Evolutionary conservation across 768 basidiomycete genomes (phyloP).

Genomic region (Grammothele lineata): DNA sequence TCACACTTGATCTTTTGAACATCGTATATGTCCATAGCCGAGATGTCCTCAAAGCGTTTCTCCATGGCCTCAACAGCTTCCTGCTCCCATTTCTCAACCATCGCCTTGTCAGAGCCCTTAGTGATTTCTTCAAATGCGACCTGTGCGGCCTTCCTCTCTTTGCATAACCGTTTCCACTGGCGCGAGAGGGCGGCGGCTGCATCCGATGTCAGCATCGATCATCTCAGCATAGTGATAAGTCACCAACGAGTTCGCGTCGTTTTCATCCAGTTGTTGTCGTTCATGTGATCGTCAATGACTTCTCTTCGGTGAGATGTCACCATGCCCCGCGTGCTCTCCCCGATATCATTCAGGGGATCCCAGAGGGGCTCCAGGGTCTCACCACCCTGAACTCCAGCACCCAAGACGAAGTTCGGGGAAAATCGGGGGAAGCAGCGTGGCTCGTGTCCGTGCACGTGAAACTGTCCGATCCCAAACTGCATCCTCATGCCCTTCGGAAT

Average conservation of each 20-base stretch:
- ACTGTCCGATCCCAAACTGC: slow-evolving; percentile 21
- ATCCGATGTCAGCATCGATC: too few species aligned
- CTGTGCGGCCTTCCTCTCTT: neutral
- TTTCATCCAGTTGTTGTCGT: slow-evolving; percentile 33
- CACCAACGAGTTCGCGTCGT: slow-evolving; percentile 20
- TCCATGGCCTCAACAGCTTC: too few species aligned
- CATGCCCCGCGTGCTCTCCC: slow-evolving; percentile 21
- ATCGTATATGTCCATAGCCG: too few species aligned
- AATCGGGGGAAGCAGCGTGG: slow-evolving; percentile 22
- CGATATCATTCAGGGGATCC: slow-evolving; percentile 26
- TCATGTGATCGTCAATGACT: slow-evolving; percentile 28
- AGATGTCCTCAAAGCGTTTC: too few species aligned
- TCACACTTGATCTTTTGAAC: too few species aligned
- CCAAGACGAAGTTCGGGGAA: slow-evolving; percentile 24
- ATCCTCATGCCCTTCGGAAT: slow-evolving; percentile 1
- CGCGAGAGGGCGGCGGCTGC: neutral
- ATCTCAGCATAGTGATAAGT: neutral
- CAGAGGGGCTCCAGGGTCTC: slow-evolving; percentile 35
- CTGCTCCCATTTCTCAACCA: too few species aligned
- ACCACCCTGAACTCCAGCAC: slow-evolving; percentile 26
- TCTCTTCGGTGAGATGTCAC: slow-evolving; percentile 18
- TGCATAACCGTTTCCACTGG: neutral
- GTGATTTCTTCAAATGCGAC: too few species aligned
- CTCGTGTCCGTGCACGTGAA: slow-evolving; percentile 29
- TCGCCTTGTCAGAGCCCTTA: too few species aligned